Conservation (phyloP, 2,329 filamentous ascomycete species). For the Gremmenia infestans region DNA sequence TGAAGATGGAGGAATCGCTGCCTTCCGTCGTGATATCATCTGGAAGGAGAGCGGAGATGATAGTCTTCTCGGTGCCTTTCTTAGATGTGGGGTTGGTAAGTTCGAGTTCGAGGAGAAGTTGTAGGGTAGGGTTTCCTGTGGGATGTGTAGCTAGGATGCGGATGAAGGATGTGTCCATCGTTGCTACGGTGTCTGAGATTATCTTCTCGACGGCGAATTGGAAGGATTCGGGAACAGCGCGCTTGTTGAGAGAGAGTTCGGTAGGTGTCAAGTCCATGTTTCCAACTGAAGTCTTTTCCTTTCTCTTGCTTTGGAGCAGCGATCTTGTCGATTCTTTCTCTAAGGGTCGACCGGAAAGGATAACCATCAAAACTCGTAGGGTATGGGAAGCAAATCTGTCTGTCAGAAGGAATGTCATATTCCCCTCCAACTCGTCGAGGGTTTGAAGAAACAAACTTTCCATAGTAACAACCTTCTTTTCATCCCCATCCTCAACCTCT, state of each 20-base stretch:
- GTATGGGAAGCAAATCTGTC: conserved; percentile 89
- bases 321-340: conserved; percentile 64
- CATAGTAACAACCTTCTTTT: conserved; percentile 57
- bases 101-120: conserved; percentile 83
- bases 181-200: conserved; percentile 68
- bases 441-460: conserved; percentile 81
- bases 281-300: conserved; percentile 71
- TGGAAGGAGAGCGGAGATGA: conserved; percentile 74
- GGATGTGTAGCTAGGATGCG: conserved; percentile 82
- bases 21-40: conserved; percentile 71
- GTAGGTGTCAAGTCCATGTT: conserved; percentile 45
- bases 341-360: conserved; percentile 78
- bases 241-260: conserved; percentile 41
- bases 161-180: conserved; percentile 73
- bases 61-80: conserved; percentile 52
- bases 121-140: conserved; percentile 88
- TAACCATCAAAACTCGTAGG: conserved; percentile 76
- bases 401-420: conserved; percentile 77
- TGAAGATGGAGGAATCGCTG: conserved; percentile 70
- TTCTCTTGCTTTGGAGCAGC: conserved; percentile 85
- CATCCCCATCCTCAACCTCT: conserved; percentile 40
- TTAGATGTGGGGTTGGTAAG: conserved; percentile 67
- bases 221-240: conserved; percentile 75
- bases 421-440: conserved; percentile 81
- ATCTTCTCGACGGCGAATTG: conserved; percentile 73